Percentiles rank a stretch among this genome's conserved stretches.
These are phyloP conservation scores for Colletotrichum musae DNA, from an alignment of 2,329 filamentous ascomycete species.

Conservation along the genomic window DNA sequence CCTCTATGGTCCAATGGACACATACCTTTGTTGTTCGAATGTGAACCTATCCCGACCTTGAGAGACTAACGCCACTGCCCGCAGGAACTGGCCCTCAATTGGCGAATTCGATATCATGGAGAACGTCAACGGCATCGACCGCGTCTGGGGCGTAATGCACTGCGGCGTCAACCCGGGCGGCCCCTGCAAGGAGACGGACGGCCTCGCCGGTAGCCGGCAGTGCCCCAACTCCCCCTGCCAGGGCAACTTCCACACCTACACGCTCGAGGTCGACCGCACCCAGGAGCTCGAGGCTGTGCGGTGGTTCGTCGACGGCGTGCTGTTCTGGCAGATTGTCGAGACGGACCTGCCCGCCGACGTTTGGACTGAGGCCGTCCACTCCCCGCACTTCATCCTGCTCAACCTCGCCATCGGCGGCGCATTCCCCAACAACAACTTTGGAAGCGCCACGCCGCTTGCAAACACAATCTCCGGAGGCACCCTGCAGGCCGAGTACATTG, in stretches of 20 bases:
- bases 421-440: slow-evolving; percentile 48
- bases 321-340: slow-evolving; percentile 47
- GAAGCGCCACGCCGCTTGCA: slow-evolving; percentile 27
- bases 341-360: slow-evolving; percentile 47
- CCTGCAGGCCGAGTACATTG: slow-evolving; percentile 42
- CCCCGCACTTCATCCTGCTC: slow-evolving; percentile 53
- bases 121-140: slow-evolving; percentile 55
- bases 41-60: neutral
- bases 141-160: slow-evolving; percentile 56
- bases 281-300: slow-evolving; percentile 50
- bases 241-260: slow-evolving; percentile 52
- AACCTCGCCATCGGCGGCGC: slow-evolving; percentile 58
- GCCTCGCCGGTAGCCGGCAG: slow-evolving; percentile 45
- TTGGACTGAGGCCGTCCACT: slow-evolving; percentile 50
- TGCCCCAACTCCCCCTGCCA: slow-evolving; percentile 43
- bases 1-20: neutral
- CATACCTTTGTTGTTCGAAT: neutral
- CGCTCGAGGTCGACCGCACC: slow-evolving; percentile 52
- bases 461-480: slow-evolving; percentile 41
- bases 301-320: slow-evolving; percentile 53
- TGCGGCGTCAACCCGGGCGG: slow-evolving; percentile 58
- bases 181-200: slow-evolving; percentile 58
- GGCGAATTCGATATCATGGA: slow-evolving; percentile 64
- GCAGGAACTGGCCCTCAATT: slow-evolving; percentile 56
- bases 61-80: neutral